Conservation (phyloP, 441 rosid species). For the Gossypium aridum region DNA sequence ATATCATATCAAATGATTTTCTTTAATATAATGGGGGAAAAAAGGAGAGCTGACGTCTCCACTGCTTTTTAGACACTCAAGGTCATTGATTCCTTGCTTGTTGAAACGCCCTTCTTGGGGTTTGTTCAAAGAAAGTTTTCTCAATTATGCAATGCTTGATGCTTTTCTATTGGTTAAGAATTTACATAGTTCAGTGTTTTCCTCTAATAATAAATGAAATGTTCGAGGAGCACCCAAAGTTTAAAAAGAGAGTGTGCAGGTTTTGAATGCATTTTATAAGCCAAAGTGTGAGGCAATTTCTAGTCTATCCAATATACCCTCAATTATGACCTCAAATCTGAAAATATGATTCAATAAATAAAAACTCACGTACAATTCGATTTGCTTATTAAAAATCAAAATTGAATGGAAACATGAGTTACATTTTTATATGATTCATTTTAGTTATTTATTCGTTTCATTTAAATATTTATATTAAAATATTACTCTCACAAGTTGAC, state of each 20-base stretch:
- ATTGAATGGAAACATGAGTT: no score
- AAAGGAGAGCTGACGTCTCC: background rate
- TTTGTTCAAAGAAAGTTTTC: conserved; percentile 1
- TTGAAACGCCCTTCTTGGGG: background rate
- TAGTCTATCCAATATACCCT: background rate
- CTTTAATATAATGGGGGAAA: background rate
- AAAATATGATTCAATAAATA: no score
- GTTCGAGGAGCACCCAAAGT: background rate
- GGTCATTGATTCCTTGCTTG: conserved; percentile 7
- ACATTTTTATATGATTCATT: no score
- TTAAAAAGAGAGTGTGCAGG: background rate
- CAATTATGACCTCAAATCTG: no score
- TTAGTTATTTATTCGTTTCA: no score
- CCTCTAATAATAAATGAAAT: background rate
- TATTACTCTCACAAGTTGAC: no score
- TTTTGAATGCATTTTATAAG: background rate
- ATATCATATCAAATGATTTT: background rate
- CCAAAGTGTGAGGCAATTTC: background rate
- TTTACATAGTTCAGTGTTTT: background rate
- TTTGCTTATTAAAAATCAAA: no score
- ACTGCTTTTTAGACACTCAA: background rate
- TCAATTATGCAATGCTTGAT: background rate
- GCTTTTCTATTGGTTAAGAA: background rate
- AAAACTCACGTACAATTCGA: no score
- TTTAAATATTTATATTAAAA: no score